phyloP scores from a whole-genome alignment of 352 stramenopile species.

The Phytophthora pini region DNA sequence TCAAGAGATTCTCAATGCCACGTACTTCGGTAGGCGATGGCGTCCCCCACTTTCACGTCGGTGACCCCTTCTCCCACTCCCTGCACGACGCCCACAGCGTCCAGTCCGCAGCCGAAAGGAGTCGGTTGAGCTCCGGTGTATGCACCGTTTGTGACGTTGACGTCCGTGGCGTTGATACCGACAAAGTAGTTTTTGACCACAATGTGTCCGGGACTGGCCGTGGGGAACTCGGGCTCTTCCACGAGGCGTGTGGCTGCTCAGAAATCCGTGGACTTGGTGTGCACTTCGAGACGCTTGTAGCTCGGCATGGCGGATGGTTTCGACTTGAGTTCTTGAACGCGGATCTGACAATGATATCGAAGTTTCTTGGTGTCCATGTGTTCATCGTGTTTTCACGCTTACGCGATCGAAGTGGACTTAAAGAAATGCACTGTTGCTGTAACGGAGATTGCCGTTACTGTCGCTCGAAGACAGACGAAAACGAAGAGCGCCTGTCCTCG shows the following conservation, averaged over 20 bases:
- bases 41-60: slow-evolving; percentile 48
- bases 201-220: slow-evolving; percentile 23
- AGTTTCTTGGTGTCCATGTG: neutral
- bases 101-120: slow-evolving; percentile 54
- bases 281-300: slow-evolving; percentile 51
- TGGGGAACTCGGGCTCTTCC: slow-evolving; percentile 36
- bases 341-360: slow-evolving; percentile 6
- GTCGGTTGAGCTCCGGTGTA: slow-evolving; percentile 42
- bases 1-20: too few species aligned
- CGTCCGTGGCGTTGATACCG: slow-evolving; percentile 59
- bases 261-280: slow-evolving; percentile 53
- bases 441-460: too few species aligned
- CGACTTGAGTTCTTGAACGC: slow-evolving; percentile 19
- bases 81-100: slow-evolving; percentile 49
- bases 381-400: neutral
- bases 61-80: slow-evolving; percentile 48
- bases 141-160: slow-evolving; percentile 59
- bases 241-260: slow-evolving; percentile 46
- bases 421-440: too few species aligned
- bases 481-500: too few species aligned
- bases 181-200: slow-evolving; percentile 55
- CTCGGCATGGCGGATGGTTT: slow-evolving; percentile 27
- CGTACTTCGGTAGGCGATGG: slow-evolving; percentile 53
- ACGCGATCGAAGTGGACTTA: neutral
- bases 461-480: too few species aligned